phyloP scores from a whole-genome alignment of 495 filamentous ascomycete species.

The Aspergillus cavernicola region DNA sequence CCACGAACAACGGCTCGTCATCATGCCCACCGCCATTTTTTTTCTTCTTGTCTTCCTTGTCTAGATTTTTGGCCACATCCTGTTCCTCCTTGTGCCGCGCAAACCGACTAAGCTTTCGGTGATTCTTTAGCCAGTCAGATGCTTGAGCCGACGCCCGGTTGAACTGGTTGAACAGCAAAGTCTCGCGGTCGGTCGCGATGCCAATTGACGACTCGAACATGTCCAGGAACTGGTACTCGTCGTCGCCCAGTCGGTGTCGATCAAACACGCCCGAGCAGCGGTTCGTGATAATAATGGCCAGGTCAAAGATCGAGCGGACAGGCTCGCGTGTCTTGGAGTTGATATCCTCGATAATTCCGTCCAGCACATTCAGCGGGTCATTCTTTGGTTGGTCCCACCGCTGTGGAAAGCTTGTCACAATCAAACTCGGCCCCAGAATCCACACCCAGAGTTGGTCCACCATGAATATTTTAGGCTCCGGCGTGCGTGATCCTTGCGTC shows the following conservation, averaged over 20 bases:
- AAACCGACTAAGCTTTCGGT: constrained; percentile 48
- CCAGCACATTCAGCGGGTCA: constrained; percentile 60
- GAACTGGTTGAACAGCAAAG: constrained; percentile 60
- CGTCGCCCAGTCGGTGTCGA: constrained; percentile 56
- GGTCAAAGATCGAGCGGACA: constrained; percentile 59
- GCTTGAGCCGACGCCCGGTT: constrained; percentile 59
- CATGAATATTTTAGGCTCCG: constrained; percentile 69
- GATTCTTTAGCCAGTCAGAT: constrained; percentile 57
- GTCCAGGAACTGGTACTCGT: constrained; percentile 65
- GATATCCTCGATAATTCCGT: constrained; percentile 64
- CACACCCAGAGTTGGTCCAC: constrained; percentile 74
- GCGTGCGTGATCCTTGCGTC: constrained; percentile 28
- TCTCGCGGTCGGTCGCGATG: constrained; percentile 59
- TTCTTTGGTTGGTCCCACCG: constrained; percentile 70
- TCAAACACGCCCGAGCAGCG: constrained; percentile 65
- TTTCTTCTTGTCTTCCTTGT: constrained; percentile 19
- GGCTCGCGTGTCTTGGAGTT: constrained; percentile 65
- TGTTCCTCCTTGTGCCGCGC: constrained; percentile 30
- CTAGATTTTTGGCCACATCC: constrained; percentile 6
- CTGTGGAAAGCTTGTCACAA: constrained; percentile 65
- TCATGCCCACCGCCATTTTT: constrained; percentile 15
- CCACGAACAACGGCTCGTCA: constrained; percentile 51
- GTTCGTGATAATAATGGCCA: constrained; percentile 62
- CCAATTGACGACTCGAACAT: constrained; percentile 71
- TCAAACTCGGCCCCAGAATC: constrained; percentile 60